These are phyloP conservation scores for Oryza brachyantha DNA, from an alignment of 176 grass and related monocot genomes.

Conservation along the genomic window DNA sequence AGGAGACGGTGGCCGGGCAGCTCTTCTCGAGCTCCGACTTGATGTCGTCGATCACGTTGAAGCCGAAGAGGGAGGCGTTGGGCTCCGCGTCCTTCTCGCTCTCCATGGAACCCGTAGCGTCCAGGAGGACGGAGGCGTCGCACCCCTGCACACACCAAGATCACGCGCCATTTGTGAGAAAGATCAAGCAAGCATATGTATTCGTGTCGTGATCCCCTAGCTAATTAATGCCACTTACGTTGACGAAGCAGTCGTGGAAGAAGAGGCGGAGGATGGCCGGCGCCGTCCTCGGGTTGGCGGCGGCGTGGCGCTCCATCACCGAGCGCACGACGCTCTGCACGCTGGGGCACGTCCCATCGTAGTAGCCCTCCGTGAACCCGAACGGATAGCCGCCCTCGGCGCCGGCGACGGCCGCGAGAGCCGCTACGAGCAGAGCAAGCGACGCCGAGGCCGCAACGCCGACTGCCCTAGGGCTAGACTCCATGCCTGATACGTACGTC, in stretches of 20 bases:
- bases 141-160: constrained; percentile 40
- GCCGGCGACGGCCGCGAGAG: neutral
- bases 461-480: no score
- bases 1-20: constrained; percentile 57
- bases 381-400: neutral
- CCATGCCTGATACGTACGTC: neutral
- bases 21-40: constrained; percentile 44
- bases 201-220: neutral
- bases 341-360: constrained; percentile 52
- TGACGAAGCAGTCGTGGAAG: constrained; percentile 81
- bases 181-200: no score
- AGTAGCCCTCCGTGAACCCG: constrained; percentile 37
- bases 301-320: constrained; percentile 38
- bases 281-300: neutral
- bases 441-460: neutral
- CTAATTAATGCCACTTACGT: no score
- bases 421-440: neutral
- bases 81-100: constrained; percentile 44
- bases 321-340: constrained; percentile 25
- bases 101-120: constrained; percentile 20
- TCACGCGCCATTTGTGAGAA: neutral
- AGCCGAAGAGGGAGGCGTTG: constrained; percentile 48
- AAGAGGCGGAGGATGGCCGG: constrained; percentile 75
- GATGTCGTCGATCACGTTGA: constrained; percentile 51
- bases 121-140: constrained; percentile 56